Base-by-base conservation (phyloP, 331 rosid species). In the Arachis monticola region DNA sequence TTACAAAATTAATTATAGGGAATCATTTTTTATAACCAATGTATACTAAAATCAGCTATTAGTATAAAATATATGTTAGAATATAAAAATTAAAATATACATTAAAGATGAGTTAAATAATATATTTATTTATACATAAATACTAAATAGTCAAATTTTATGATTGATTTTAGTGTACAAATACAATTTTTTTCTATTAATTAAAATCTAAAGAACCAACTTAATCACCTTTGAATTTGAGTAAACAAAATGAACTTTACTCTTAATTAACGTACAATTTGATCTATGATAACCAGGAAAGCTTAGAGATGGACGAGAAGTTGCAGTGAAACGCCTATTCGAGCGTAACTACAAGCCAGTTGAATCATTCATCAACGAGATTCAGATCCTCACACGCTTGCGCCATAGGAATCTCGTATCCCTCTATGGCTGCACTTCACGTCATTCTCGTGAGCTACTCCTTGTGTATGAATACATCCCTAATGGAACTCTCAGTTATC, bases 281-380 rank as follows among this genome's bases (percentile, higher is more conserved):
- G 66, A 45, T 78, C 45, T 17, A 30, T 32, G 48, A 63, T 52
- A 66, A 77, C 48, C 67, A 91, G 96, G 96, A 1, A 71, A 22
- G 41, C 89, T 91, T 67, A 69, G 40, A 60, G 97, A 92, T 67
- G 93, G 92, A 8, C 79, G 93, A 12, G 90, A 82, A 69, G 93
- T 89, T 60, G 96, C 96, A 27, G 92, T 92, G 56, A 92, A 89
- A 86, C 87, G 89, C 44, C 77, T 92, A 47, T 77, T 77, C 17
- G 79, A 79, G 79, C 83, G 71, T 27, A 79, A 61, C 53, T 73
- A 73, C 67, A 79, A 52, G 56, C 85, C 86, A 10, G 73, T 79
- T 31, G 88, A 85, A 60, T 86, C 84, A 17, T 92, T 92, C 79
- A 77, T 73, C 59, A 92, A 92, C 8, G 97, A 89, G 74, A 70